Percentiles rank a stretch among this genome's conserved stretches.
Evolutionary conservation across 331 rosid genomes (phyloP).

Genomic region (Acacia concinna): DNA sequence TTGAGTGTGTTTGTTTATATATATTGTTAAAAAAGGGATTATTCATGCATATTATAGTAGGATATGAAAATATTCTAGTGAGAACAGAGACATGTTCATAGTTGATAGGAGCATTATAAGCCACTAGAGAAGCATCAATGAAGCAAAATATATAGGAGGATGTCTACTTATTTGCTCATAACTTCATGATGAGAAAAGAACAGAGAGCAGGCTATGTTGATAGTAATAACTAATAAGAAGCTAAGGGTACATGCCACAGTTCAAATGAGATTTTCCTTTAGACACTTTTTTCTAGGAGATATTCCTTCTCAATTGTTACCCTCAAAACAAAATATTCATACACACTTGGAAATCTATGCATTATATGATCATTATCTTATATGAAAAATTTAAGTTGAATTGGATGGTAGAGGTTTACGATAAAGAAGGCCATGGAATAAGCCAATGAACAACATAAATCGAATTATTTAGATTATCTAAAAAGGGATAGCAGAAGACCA

Average conservation of each 20-base stretch:
- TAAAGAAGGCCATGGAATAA: too few relatives aligned
- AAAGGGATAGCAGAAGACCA: too few relatives aligned
- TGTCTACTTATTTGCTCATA: background rate
- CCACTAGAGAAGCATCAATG: slow-evolving; percentile 12
- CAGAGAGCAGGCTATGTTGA: slow-evolving; percentile 1
- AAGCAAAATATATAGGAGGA: background rate
- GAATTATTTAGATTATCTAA: too few relatives aligned
- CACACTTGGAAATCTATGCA: background rate
- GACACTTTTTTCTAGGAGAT: background rate
- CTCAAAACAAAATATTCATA: slow-evolving; percentile 15
- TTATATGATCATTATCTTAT: background rate
- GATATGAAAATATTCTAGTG: slow-evolving; percentile 21
- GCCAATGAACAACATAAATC: too few relatives aligned
- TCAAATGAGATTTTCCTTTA: slow-evolving; percentile 22
- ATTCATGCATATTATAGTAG: slow-evolving; percentile 31
- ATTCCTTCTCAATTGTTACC: slow-evolving; percentile 25
- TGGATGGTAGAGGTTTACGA: background rate
- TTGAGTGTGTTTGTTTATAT: background rate
- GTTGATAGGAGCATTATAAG: slow-evolving; percentile 13
- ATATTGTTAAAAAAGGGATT: slow-evolving; percentile 18
- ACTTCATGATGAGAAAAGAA: background rate
- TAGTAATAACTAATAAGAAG: too few relatives aligned
- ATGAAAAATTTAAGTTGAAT: background rate
- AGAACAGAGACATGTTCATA: slow-evolving; percentile 10
- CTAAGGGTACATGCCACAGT: background rate